phyloP scores from a whole-genome alignment of 352 stramenopile species.

The Phytophthora rubi region DNA sequence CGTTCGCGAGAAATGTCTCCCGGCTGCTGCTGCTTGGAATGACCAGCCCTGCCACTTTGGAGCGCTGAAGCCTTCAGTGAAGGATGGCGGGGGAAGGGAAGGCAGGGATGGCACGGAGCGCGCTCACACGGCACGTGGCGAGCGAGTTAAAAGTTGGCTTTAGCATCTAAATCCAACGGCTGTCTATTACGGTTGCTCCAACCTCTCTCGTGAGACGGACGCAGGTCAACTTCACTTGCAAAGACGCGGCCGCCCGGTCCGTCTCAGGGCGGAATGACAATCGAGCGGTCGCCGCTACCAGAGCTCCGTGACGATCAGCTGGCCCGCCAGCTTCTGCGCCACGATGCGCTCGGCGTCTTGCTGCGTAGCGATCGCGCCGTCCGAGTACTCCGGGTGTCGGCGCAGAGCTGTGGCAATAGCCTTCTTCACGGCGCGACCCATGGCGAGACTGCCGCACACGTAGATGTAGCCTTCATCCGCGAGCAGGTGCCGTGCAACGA shows the following conservation, averaged over 20 bases:
- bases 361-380: constrained; percentile 33
- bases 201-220: constrained; percentile 27
- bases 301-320: constrained; percentile 74
- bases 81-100: constrained; percentile 1
- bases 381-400: constrained; percentile 45
- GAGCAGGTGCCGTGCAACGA: constrained; percentile 67
- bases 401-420: constrained; percentile 57
- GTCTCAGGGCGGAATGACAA: constrained; percentile 23
- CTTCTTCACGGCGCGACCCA: constrained; percentile 80
- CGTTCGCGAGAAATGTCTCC: background rate
- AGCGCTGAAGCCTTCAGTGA: background rate
- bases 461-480: constrained; percentile 68
- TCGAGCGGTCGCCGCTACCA: constrained; percentile 46
- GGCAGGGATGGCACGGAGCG: constrained; percentile 10
- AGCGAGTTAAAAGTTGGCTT: background rate
- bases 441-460: constrained; percentile 79
- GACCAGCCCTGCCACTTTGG: background rate
- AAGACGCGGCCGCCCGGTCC: constrained; percentile 17
- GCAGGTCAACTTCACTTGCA: constrained; percentile 25
- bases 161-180: background rate
- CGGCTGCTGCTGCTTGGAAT: background rate
- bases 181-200: constrained; percentile 2
- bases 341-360: constrained; percentile 55
- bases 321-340: constrained; percentile 43
- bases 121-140: background rate